Evolutionary conservation across 2,329 filamentous ascomycete genomes (phyloP).

Genomic region (Microdochium nivale): DNA sequence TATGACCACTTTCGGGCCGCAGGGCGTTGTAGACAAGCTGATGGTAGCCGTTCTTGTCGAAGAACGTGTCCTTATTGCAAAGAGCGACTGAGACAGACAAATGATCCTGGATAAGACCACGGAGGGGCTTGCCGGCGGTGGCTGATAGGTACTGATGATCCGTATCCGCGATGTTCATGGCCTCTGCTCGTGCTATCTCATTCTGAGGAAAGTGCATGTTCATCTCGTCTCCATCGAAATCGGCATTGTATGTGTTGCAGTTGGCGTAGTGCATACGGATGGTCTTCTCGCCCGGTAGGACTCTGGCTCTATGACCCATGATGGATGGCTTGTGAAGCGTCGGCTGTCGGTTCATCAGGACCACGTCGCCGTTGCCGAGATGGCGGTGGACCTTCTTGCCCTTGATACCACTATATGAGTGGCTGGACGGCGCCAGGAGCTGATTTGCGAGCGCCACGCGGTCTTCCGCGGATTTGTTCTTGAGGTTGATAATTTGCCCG

Average conservation of each 20-base stretch:
- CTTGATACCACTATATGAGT: slow-evolving; percentile 62
- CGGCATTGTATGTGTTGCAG: slow-evolving; percentile 98
- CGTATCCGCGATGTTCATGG: slow-evolving; percentile 86
- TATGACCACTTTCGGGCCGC: slow-evolving; percentile 83
- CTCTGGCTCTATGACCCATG: slow-evolving; percentile 92
- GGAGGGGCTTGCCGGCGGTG: slow-evolving; percentile 84
- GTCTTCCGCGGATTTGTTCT: slow-evolving; percentile 82
- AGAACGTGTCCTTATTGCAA: slow-evolving; percentile 86
- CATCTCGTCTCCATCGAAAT: slow-evolving; percentile 99
- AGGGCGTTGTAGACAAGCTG: slow-evolving; percentile 88
- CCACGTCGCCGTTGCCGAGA: slow-evolving; percentile 91
- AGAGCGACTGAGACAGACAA: slow-evolving; percentile 89
- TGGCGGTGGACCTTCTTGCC: slow-evolving; percentile 97
- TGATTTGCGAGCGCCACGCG: slow-evolving; percentile 86
- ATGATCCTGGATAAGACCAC: slow-evolving; percentile 97
- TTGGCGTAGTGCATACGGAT: slow-evolving; percentile 99
- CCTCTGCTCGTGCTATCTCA: slow-evolving; percentile 87
- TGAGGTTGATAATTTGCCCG: slow-evolving; percentile 80
- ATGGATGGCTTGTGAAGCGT: slow-evolving; percentile 98
- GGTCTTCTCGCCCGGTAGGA: slow-evolving; percentile 89
- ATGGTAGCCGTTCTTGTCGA: slow-evolving; percentile 80
- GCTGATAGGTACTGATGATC: slow-evolving; percentile 95
- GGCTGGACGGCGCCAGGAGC: slow-evolving; percentile 75
- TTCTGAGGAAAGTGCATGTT: slow-evolving; percentile 99
- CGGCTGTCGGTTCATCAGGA: slow-evolving; percentile 97